phyloP scores from a whole-genome alignment of 108 stramenopile species.

The Cyclotella baltica region DNA sequence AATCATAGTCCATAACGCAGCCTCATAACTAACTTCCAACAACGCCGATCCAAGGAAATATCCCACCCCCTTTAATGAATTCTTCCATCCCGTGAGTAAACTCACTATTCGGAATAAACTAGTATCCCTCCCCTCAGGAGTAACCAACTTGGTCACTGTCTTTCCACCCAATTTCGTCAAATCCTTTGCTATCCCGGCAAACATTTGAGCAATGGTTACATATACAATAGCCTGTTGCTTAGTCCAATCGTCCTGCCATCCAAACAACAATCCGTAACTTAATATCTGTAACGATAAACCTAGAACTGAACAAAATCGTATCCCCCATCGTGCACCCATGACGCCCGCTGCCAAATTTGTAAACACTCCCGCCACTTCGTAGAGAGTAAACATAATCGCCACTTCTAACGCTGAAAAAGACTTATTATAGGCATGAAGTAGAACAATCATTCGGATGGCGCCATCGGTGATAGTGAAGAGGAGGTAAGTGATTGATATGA shows the following conservation, averaged over 20 bases:
- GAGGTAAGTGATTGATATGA: conserved; percentile 89
- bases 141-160: conserved; percentile 94
- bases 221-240: conserved; percentile 76
- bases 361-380: conserved; percentile 93
- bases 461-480: conserved; percentile 96
- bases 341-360: conserved; percentile 94
- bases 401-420: conserved; percentile 91
- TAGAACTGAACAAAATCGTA: conserved; percentile 79
- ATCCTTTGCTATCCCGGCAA: conserved; percentile 95
- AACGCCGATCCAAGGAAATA: conserved; percentile 87
- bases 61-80: conserved; percentile 94
- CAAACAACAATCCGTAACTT: conserved; percentile 77
- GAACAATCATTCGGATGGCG: conserved; percentile 93
- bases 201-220: conserved; percentile 93
- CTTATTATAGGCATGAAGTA: conserved; percentile 93
- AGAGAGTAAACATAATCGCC: conserved; percentile 93
- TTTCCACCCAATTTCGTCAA: conserved; percentile 95
- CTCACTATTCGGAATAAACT: conserved; percentile 89
- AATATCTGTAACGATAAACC: conserved; percentile 83
- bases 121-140: conserved; percentile 89
- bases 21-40: conserved; percentile 77
- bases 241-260: conserved; percentile 81
- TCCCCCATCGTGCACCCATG: conserved; percentile 89
- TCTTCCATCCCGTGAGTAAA: conserved; percentile 95
- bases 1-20: conserved; percentile 87